Percentiles rank a stretch among this genome's conserved stretches.
Conservation (phyloP, 208 protist genomes). For the Naegleria fowleri region DNA sequence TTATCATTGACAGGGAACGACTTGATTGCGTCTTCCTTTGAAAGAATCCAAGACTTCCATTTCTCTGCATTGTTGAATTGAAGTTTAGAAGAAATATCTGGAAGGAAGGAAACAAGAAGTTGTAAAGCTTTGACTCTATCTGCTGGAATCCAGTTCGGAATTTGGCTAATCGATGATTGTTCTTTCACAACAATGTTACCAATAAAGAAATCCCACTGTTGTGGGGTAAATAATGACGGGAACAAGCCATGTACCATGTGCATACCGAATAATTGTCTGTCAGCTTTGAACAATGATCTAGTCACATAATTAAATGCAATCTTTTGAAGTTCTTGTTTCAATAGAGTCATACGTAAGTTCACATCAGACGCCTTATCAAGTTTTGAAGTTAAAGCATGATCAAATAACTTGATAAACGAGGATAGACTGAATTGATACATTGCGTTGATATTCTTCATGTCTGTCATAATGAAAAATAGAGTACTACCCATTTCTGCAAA, state of each 20-base stretch:
- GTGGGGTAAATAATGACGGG: constrained; percentile 58
- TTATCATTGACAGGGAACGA: not conserved
- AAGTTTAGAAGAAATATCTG: constrained; percentile 56
- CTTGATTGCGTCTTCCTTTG: not conserved
- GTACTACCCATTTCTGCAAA: constrained; percentile 75
- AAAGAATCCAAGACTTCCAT: not conserved
- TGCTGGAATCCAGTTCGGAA: constrained; percentile 73
- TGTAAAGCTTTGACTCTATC: constrained; percentile 69
- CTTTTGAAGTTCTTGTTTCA: constrained; percentile 57
- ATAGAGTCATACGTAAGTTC: constrained; percentile 52
- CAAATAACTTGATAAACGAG: constrained; percentile 72
- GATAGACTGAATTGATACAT: constrained; percentile 95
- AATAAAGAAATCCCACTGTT: constrained; percentile 88
- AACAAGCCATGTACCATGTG: constrained; percentile 78
- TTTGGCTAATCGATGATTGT: constrained; percentile 37
- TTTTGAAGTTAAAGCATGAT: constrained; percentile 27
- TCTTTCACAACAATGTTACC: constrained; percentile 49
- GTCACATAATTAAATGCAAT: constrained; percentile 63
- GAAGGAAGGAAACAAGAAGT: constrained; percentile 65
- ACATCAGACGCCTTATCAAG: constrained; percentile 46
- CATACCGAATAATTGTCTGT: constrained; percentile 87
- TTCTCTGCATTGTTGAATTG: constrained; percentile 22
- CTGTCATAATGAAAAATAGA: constrained; percentile 85
- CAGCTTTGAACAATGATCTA: constrained; percentile 73
- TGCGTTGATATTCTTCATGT: constrained; percentile 76